phyloP scores from a whole-genome alignment of 192 early-diverging fungal species.

The Backusella westeae region DNA sequence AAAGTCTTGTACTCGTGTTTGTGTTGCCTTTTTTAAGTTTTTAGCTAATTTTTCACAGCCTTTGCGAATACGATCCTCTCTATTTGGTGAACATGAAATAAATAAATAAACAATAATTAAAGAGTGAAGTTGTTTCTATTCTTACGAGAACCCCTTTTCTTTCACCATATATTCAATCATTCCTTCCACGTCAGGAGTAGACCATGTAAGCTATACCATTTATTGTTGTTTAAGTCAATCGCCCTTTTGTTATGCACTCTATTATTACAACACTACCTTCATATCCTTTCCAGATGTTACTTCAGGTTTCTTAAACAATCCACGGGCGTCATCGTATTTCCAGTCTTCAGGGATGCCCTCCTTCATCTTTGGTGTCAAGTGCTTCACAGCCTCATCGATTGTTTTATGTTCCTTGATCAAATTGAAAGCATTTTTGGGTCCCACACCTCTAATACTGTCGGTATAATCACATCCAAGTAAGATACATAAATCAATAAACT shows the following conservation, averaged over 20 bases:
- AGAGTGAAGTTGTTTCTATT: not conserved
- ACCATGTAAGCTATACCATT: constrained; percentile 60
- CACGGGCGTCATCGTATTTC: constrained; percentile 87
- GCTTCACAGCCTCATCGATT: constrained; percentile 77
- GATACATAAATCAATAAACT: constrained; percentile 98
- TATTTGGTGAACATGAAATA: constrained; percentile 10
- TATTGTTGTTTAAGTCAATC: not conserved
- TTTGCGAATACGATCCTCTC: constrained; percentile 86
- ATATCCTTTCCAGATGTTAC: constrained; percentile 65
- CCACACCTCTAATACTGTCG: constrained; percentile 92
- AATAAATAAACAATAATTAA: not conserved
- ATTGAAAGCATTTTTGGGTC: constrained; percentile 79
- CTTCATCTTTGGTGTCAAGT: constrained; percentile 70
- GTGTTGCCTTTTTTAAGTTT: constrained; percentile 72
- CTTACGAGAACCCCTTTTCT: constrained; percentile 93
- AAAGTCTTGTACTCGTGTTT: constrained; percentile 91
- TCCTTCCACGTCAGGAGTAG: constrained; percentile 74
- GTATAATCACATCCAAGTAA: constrained; percentile 98
- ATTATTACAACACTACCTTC: constrained; percentile 50
- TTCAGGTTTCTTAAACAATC: constrained; percentile 81
- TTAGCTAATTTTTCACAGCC: constrained; percentile 79
- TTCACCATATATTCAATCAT: constrained; percentile 85
- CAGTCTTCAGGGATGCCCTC: constrained; percentile 85
- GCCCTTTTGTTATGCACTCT: not conserved
- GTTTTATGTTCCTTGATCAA: constrained; percentile 82